Percentiles rank a stretch among this genome's conserved stretches.
phyloP scores from a whole-genome alignment of 2,329 filamentous ascomycete genomes.

The Pseudogymnoascus sp. region DNA sequence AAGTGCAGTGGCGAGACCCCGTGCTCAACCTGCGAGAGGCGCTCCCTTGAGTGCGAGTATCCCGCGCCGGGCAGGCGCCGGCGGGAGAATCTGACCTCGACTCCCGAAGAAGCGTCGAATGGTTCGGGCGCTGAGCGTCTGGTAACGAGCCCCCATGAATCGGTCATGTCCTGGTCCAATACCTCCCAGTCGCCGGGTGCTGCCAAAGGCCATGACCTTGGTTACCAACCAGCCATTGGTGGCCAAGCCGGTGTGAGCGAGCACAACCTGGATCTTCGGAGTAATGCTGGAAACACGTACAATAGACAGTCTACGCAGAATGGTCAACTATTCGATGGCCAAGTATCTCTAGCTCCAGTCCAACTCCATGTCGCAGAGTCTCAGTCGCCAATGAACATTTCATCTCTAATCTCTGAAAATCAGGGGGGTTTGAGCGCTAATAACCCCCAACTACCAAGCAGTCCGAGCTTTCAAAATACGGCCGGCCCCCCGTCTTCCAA shows the following conservation, averaged over 20 bases:
- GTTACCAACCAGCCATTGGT: background rate
- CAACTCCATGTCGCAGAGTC: background rate
- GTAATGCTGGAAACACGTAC: background rate
- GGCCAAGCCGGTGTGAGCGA: background rate
- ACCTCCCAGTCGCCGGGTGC: background rate
- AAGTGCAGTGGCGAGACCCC: slow-evolving; percentile 20
- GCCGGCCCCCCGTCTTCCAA: too few relatives aligned
- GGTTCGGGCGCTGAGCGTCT: background rate
- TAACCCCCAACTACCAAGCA: background rate
- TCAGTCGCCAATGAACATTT: slow-evolving; percentile 8
- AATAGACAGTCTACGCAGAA: background rate
- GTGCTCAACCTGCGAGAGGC: slow-evolving; percentile 19
- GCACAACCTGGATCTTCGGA: background rate
- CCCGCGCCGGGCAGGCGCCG: slow-evolving; percentile 8
- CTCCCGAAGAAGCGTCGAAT: background rate
- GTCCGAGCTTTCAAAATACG: background rate
- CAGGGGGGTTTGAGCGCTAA: background rate
- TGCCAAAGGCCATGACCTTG: background rate
- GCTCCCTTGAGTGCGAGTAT: slow-evolving; percentile 18
- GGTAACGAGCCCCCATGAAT: slow-evolving; percentile 10
- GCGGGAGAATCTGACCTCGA: background rate
- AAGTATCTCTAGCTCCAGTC: background rate
- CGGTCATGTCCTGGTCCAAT: slow-evolving; percentile 14
- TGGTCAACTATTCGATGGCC: background rate
- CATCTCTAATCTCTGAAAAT: background rate